phyloP scores from a whole-genome alignment of 2,329 filamentous ascomycete species.

The Aspergillus piperis region DNA sequence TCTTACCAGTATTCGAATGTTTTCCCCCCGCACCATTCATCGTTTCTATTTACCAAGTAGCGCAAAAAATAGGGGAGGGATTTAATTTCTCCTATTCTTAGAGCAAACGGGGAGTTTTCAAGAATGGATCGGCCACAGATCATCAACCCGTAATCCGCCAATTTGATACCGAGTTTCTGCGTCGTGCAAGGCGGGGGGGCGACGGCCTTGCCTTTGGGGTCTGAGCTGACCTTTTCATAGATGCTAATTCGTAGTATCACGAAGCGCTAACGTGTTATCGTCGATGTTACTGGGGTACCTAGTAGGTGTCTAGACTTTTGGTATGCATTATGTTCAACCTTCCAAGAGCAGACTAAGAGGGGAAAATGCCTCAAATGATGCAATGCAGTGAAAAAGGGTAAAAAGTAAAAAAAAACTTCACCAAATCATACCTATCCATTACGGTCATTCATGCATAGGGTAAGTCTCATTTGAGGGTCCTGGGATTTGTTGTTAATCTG shows the following conservation, averaged over 20 bases:
- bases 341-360: background rate
- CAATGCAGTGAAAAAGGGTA: background rate
- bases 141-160: background rate
- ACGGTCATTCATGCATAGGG: background rate
- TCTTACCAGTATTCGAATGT: conserved; percentile 7
- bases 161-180: conserved; percentile 1
- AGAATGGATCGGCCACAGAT: conserved; percentile 10
- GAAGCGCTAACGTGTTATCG: background rate
- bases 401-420: background rate
- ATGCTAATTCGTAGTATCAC: background rate
- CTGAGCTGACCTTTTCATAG: background rate
- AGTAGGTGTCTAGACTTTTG: background rate
- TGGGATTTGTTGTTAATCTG: background rate
- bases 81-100: background rate
- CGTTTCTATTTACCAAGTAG: background rate
- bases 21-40: background rate
- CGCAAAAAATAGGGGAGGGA: conserved; percentile 8
- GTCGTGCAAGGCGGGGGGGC: background rate
- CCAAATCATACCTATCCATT: conserved; percentile 7
- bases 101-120: background rate
- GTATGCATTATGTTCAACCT: conserved; percentile 10
- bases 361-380: conserved; percentile 12
- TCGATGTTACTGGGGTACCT: background rate
- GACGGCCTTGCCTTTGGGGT: background rate
- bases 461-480: background rate